Base-by-base conservation (phyloP, 129 eudicot genomes). In the Pittosporum tobira region DNA sequence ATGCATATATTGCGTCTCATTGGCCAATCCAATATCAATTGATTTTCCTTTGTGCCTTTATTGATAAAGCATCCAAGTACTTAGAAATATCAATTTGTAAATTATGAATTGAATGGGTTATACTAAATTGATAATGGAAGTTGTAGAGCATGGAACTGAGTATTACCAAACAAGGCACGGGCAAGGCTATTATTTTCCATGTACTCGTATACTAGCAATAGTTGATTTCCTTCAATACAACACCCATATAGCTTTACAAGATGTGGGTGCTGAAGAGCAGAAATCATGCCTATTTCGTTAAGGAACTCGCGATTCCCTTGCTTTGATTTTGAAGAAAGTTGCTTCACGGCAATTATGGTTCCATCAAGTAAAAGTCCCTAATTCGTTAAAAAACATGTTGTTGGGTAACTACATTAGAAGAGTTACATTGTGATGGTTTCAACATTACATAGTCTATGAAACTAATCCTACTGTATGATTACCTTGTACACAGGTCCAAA, bases 401-500 rank as follows among this genome's bases (percentile, higher is more conserved):
- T n/a, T 10, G 11, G 70, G 20, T 54, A 26, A 71, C 54, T 26
- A 61, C 15, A 29, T 36, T 22, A 60, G 10, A 29, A n/a, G 53
- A 43, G 4, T 29, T 28, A 12, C 42, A 29, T 53, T 29, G 20
- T 27, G 11, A 18, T 29, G 16, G 12, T 6, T 29, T 30, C 1
- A 18, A 54, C 9, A n/a, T n/a, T n/a, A n/a, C n/a, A n/a, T 15
- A 27, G 14, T n/a, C n/a, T 12, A 12, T n/a, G 10, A 16, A 26
- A 52, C 2, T 16, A 27, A 2, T 52, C 14, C 21, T 2, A 9
- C 3, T 48, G 48, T n/a, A 12, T 37, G 27, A 12, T 36, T 66
- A 60, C 81, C 81, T 76, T 76, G 61, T 66, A 76, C 38, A 76
- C 81, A 48, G 81, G 69, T 11, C 81, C 81, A 44, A 71, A 76